Evolutionary conservation across 352 stramenopile species (phyloP).

Genomic region (Phytophthora fragariaefolia): DNA sequence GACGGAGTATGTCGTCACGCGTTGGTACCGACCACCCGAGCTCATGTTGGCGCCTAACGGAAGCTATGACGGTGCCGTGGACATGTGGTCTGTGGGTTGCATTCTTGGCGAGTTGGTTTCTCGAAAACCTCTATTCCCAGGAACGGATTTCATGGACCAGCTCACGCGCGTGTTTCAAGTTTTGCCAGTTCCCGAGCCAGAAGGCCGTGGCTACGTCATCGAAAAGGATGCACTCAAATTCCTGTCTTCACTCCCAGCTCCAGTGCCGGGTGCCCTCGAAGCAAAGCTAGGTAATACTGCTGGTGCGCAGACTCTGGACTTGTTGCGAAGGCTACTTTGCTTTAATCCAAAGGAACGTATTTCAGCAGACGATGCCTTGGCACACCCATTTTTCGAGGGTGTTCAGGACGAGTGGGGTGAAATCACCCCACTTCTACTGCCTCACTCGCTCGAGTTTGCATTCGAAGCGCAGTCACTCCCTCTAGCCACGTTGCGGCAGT

Average conservation of each 20-base stretch:
- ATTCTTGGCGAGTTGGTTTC: conserved; percentile 94
- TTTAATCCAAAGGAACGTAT: conserved; percentile 94
- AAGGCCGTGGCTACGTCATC: conserved; percentile 72
- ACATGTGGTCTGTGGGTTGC: conserved; percentile 90
- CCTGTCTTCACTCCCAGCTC: conserved; percentile 69
- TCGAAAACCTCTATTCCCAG: conserved; percentile 81
- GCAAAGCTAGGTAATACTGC: conserved; percentile 57
- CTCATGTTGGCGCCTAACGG: conserved; percentile 93
- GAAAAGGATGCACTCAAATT: conserved; percentile 89
- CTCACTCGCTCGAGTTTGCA: conserved; percentile 83
- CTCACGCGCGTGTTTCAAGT: conserved; percentile 84
- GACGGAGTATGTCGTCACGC: conserved; percentile 92
- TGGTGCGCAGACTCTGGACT: conserved; percentile 62
- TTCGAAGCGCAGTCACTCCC: conserved; percentile 82
- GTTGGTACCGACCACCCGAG: conserved; percentile 93
- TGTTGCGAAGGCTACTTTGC: conserved; percentile 87
- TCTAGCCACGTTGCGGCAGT: conserved; percentile 70
- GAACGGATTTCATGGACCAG: conserved; percentile 88
- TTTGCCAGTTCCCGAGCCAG: conserved; percentile 68
- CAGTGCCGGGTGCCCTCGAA: conserved; percentile 62
- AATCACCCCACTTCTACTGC: conserved; percentile 62
- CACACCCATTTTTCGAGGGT: conserved; percentile 89
- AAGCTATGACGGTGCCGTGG: conserved; percentile 87
- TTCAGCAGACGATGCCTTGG: conserved; percentile 88
- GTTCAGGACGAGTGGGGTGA: conserved; percentile 91